Percentiles rank a stretch among this genome's conserved stretches.
Conservation (phyloP, 164 flowering plant genomes). For the Nymphaea thermarum region DNA sequence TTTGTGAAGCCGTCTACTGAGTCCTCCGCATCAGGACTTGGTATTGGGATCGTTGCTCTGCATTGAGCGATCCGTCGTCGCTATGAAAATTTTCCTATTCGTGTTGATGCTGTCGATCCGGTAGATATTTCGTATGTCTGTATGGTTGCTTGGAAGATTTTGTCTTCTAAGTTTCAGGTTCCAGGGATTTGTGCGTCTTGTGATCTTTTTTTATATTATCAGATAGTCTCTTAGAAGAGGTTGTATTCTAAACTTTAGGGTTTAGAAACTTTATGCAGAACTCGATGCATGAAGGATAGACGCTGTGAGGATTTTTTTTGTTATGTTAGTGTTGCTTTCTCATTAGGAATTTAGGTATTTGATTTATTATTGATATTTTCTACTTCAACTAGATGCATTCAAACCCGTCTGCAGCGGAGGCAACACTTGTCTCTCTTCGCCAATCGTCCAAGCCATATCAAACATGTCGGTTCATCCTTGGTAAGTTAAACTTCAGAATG, state of each 20-base stretch:
- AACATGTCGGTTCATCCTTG: constrained; percentile 76
- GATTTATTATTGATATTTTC: not conserved
- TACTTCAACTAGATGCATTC: constrained; percentile 47
- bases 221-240: too few relatives aligned
- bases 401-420: constrained; percentile 79
- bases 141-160: not conserved
- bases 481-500: constrained; percentile 26
- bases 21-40: not conserved
- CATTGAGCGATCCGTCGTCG: not conserved
- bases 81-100: not conserved
- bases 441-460: constrained; percentile 74
- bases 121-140: not conserved
- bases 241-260: too few relatives aligned
- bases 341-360: not conserved
- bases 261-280: too few relatives aligned
- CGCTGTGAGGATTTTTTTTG: not conserved
- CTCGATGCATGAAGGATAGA: not conserved
- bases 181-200: not conserved
- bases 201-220: too few relatives aligned
- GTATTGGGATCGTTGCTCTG: not conserved
- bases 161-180: not conserved
- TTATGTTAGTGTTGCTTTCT: not conserved
- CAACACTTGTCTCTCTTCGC: constrained; percentile 51
- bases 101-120: not conserved
- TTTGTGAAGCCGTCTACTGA: not conserved